phyloP scores from a whole-genome alignment of 176 grass and related monocot genomes.

The Guadua angustifolia region DNA sequence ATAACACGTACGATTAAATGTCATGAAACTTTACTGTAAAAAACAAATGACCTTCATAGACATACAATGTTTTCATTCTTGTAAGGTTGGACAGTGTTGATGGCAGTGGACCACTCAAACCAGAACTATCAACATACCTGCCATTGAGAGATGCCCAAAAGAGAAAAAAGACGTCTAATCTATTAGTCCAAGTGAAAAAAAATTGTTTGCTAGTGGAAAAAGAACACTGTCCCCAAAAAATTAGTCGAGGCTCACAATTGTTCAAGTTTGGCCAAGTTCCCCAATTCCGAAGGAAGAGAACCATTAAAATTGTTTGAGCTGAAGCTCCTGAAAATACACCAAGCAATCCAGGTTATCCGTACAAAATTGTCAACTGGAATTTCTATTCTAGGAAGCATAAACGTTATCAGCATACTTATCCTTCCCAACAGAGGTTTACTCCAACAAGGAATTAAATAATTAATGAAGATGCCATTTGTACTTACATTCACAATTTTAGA shows the following conservation, averaged over 20 bases:
- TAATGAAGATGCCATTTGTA: not conserved
- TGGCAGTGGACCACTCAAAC: conserved; percentile 63
- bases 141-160: conserved; percentile 20
- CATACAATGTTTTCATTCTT: conserved; percentile 53
- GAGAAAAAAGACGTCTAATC: conserved; percentile 5
- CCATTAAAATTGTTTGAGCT: conserved; percentile 71
- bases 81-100: conserved; percentile 61
- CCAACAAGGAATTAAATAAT: not conserved
- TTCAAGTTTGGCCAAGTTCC: conserved; percentile 60
- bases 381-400: not conserved
- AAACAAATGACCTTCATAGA: not conserved
- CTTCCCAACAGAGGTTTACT: not conserved
- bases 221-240: not conserved
- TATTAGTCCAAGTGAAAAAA: not conserved
- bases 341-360: not conserved
- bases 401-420: not conserved
- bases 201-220: not conserved
- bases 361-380: not conserved
- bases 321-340: conserved; percentile 55
- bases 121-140: conserved; percentile 79
- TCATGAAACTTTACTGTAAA: not conserved
- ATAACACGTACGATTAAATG: conserved; percentile 25
- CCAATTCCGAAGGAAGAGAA: conserved; percentile 66
- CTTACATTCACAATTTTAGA: not conserved
- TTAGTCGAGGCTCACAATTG: conserved; percentile 46